These are phyloP conservation scores for Cinnamomum micranthum DNA, from an alignment of 164 flowering plant genomes.

Conservation along the genomic window DNA sequence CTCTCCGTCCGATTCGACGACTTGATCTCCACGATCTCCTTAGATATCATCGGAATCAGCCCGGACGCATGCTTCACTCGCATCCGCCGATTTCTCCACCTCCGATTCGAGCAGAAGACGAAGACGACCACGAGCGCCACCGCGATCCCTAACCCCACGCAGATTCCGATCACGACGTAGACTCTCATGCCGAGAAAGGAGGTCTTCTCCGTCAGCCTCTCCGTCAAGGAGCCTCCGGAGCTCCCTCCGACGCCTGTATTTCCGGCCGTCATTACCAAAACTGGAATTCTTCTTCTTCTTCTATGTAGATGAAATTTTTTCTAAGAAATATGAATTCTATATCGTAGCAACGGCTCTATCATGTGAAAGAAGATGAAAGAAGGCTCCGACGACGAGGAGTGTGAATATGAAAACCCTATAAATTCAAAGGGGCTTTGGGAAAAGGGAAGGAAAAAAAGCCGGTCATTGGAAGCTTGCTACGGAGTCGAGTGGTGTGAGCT, in stretches of 20 bases:
- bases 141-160: background rate
- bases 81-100: conserved; percentile 30
- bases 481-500: background rate
- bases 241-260: background rate
- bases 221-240: background rate
- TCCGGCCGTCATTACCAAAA: background rate
- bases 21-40: conserved; percentile 42
- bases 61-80: conserved; percentile 46
- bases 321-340: too few relatives aligned
- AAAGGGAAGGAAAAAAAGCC: background rate
- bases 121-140: background rate
- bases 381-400: background rate
- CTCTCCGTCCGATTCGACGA: conserved; percentile 15
- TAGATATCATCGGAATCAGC: conserved; percentile 40
- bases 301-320: background rate
- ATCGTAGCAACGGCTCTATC: too few relatives aligned
- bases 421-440: background rate
- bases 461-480: background rate
- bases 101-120: conserved; percentile 2
- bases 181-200: conserved; percentile 2
- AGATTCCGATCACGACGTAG: background rate
- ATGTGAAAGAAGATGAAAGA: background rate
- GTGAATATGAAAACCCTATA: background rate
- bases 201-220: background rate
- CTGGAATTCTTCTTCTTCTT: background rate